Base-by-base conservation (phyloP, 352 stramenopile genomes). In the Globisporangium canariense region DNA sequence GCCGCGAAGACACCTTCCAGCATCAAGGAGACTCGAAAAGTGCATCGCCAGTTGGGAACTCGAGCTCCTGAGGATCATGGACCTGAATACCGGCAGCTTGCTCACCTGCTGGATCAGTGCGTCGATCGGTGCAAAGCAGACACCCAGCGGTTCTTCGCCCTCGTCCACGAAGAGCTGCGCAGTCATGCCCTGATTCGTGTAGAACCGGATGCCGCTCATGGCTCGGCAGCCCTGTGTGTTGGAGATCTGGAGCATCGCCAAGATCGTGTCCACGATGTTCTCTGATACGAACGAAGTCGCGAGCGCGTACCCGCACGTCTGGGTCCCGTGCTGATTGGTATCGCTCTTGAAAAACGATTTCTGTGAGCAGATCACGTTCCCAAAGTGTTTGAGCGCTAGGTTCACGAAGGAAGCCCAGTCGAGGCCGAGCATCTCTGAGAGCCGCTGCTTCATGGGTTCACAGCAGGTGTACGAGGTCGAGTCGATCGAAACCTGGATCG, bases 21-120 rank as follows among this genome's bases (percentile, higher is more conserved):
- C 50, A 28, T 28, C 50, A 22, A 56, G 30, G 50, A 56, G 50
- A 34, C 50, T 56, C 32, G 50, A 34, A 22, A 56, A 56, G 50
- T 56, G 25, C 50, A 56, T 56, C 11, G 32, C 32, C 8, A 41
- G 11, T 4, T 22, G 28, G 28, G 14, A 11, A 18, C 11, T 38
- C 11, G 13, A 8, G 25, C 22, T 56, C 50, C 32, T 16, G 50
- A 56, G 50, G 30, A 56, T 20, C 25, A 56, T 22, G 9, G 18
- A 41, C 18, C 41, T 56, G 10, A 56, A 9, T 2, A 56, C 32
- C 11, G 50, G 50, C 5, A 56, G 25, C 18, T 16, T 41, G 32
- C 50, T 41, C 2, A 56, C 4, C 22, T 22, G 50, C 25, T 56
- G 50, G 11, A 34, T 18, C 22, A 56, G 28, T 14, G 25, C 10